Percentiles rank a stretch among this genome's conserved stretches.
Conservation (phyloP, 2,329 filamentous ascomycete species). For the Colletotrichum liriopes region DNA sequence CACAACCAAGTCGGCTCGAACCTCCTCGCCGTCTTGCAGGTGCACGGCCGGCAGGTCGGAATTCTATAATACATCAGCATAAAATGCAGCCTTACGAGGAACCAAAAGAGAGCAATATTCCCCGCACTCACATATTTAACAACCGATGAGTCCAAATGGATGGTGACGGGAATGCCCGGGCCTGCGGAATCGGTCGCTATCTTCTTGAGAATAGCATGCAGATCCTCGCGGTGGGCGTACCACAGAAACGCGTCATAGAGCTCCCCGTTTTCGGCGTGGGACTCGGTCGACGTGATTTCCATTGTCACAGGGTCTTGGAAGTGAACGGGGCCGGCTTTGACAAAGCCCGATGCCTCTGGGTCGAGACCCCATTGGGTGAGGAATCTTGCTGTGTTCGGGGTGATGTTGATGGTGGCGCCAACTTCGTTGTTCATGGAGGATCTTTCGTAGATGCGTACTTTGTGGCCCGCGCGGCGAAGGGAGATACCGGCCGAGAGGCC, state of each 20-base stretch:
- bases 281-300: constrained; percentile 45
- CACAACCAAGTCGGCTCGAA: constrained; percentile 57
- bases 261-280: constrained; percentile 34
- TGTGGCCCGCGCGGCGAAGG: constrained; percentile 55
- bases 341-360: constrained; percentile 48
- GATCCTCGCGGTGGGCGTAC: constrained; percentile 58
- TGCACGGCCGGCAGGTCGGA: constrained; percentile 48
- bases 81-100: background rate
- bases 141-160: constrained; percentile 47
- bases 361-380: constrained; percentile 56
- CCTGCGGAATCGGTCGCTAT: constrained; percentile 51
- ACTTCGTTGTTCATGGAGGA: constrained; percentile 55
- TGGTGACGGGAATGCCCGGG: constrained; percentile 46
- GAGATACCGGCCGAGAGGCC: constrained; percentile 58
- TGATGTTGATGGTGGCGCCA: constrained; percentile 57
- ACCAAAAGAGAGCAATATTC: background rate
- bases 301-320: constrained; percentile 46
- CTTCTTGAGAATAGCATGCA: constrained; percentile 55
- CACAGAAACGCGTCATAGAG: constrained; percentile 50
- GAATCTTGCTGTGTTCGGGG: constrained; percentile 56
- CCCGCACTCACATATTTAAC: constrained; percentile 48
- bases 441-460: constrained; percentile 59
- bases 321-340: constrained; percentile 46
- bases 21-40: constrained; percentile 49
- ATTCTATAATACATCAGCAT: constrained; percentile 43